Percentiles rank a stretch among this genome's conserved stretches.
These are phyloP conservation scores for Exophiala phaeomuriformis DNA, from an alignment of 2,329 filamentous ascomycete genomes.

Conservation along the genomic window DNA sequence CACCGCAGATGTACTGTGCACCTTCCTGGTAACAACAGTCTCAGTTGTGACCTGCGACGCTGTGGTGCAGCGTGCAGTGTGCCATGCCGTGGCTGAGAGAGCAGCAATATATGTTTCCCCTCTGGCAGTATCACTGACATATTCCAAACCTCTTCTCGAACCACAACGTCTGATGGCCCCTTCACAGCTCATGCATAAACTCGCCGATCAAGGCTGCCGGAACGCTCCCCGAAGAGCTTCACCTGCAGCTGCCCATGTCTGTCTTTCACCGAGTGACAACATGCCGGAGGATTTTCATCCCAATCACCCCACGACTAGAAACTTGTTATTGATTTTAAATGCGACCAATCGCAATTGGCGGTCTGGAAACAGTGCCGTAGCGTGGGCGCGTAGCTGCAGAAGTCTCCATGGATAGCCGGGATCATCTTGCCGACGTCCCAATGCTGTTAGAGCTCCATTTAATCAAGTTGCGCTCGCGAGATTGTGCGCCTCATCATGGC, in stretches of 20 bases:
- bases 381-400: constrained; percentile 2
- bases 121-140: background rate
- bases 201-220: background rate
- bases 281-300: background rate
- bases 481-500: too few relatives aligned
- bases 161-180: background rate
- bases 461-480: background rate
- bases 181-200: background rate
- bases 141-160: background rate
- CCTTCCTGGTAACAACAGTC: background rate
- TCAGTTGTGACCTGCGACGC: background rate
- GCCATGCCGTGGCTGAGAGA: background rate
- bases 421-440: background rate
- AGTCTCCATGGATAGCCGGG: background rate
- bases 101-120: too few relatives aligned
- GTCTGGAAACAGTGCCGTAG: background rate
- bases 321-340: background rate
- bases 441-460: background rate
- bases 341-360: background rate
- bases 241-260: background rate
- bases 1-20: too few relatives aligned
- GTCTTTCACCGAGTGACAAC: background rate
- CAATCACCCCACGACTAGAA: background rate
- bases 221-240: background rate
- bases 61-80: background rate